Evolutionary conservation across 176 grass and related monocot genomes (phyloP), one percentile per base, ranked within the genome.

Genomic region (Hyparrhenia diplandra): DNA sequence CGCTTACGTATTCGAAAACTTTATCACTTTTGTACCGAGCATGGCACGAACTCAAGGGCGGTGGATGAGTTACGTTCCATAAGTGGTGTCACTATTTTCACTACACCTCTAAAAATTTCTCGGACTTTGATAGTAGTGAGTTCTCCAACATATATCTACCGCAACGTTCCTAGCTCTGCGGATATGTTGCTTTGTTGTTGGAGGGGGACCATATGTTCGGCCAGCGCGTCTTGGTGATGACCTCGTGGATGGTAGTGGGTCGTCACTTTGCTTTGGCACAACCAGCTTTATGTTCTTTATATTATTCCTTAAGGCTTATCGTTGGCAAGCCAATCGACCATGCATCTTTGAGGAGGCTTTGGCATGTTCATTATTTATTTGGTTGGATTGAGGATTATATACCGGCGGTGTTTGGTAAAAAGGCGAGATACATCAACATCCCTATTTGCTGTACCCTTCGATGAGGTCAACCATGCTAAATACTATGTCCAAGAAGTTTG

Each of bases 101-200:
- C 10, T 8, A 3, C 1, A 8, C 1, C 2, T 5, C 2, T 0
- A 3, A 3, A 0, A 6, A 6, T 4, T 2, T 1, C 7, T 2
- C 4, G 0, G 0, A 0, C 7, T 6, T 4, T 2, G 5, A 9
- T 1, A 14, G 1, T 4, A 13, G 1, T 9, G 27, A 64, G 1
- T 64, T 0, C 2, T 64, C 60, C 0, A 14, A 10, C n/a, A n/a
- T n/a, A n/a, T 20, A 8, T 65, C 0, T 65, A 34, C 30, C 1
- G 30, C 30, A 10, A 7, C 30, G 1, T 65, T 65, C 18, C 0
- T 20, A 1, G 6, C 63, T 1, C 63, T 65, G 0, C 35, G 30
- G 63, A 17, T 65, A 2, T 65, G 63, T 4, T 35, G 29, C 1
- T 65, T 65, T 3, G 30, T 8, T 0, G 5, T 65, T 10, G 30